Base-by-base conservation (phyloP, 108 stramenopile genomes). In the Schizochytrium sp. region DNA sequence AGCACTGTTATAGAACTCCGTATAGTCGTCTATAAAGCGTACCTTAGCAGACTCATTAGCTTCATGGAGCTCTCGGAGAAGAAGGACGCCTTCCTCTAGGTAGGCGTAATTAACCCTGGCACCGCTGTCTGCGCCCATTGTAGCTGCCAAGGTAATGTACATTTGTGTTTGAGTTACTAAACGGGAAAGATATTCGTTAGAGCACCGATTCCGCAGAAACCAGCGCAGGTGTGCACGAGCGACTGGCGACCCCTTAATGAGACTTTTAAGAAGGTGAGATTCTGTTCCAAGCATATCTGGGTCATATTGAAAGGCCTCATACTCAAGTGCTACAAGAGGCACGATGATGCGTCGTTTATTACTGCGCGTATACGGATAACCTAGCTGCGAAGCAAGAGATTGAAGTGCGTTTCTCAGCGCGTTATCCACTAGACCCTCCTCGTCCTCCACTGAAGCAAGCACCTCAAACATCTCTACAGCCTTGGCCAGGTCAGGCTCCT, bases 1-100 rank as follows among this genome's bases (percentile, higher is more conserved):
- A 2, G 72, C 53, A 17, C 46, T 44, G 40, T 89, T 89, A 73
- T 89, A 58, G 38, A 89, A 89, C 13, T 47, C 73, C 73, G 56
- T 40, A 58, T 44, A 87, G 76, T 49, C 47, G 8, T 69, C 64
- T 10, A 83, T 55, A 83, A 83, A 83, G 64, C 42, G 64, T 7
- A 44, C 28, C 10, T 83, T 40, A 5, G 50, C 50, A 13, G 53
- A 47, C 15, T 83, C 53, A 2, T 83, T 83, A 53, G 53, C 76
- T 17, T 7, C 53, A 28, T 83, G 76, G 10, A 83, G 76, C 76
- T 55, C 50, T 47, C 53, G 28, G 50, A 83, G 5, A 2, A 83
- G 76, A 8, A 83, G 10, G 0, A 83, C 47, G 76, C 15, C 53
- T 40, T 83, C 76, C 53, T 55, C 53, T 17, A 83, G 50, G 53